A percentile compares a stretch with the other conserved stretches of the same genome.
These are phyloP conservation scores for Penicillium hesseltinei DNA, from an alignment of 2,329 filamentous ascomycete genomes.

Conservation along the genomic window DNA sequence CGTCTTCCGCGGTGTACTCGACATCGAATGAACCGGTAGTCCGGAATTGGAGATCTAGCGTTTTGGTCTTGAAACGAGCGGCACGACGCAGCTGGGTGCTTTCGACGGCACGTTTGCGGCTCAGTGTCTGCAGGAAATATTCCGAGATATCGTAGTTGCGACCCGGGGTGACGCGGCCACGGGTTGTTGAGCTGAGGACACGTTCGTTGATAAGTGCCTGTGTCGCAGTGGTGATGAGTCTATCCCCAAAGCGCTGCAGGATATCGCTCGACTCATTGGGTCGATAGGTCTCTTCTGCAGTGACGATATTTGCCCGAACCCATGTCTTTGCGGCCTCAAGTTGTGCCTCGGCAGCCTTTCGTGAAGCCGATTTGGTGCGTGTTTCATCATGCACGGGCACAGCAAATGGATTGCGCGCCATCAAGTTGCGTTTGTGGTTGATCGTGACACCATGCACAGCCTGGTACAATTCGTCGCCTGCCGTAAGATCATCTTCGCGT, in stretches of 20 bases:
- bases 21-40: conserved; percentile 31
- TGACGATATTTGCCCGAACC: conserved; percentile 49
- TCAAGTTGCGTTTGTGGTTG: conserved; percentile 34
- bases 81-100: conserved; percentile 42
- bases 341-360: conserved; percentile 23
- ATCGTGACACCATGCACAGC: conserved; percentile 32
- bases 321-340: conserved; percentile 46
- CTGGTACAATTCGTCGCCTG: conserved; percentile 39
- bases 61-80: conserved; percentile 41
- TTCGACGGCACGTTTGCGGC: conserved; percentile 43
- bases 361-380: conserved; percentile 2
- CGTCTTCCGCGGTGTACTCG: conserved; percentile 42
- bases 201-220: conserved; percentile 42
- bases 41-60: conserved; percentile 42
- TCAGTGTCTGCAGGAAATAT: conserved; percentile 39
- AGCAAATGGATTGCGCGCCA: conserved; percentile 39
- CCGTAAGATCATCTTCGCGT: conserved; percentile 33
- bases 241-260: conserved; percentile 33
- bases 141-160: conserved; percentile 48
- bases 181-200: conserved; percentile 40
- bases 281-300: conserved; percentile 43
- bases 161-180: conserved; percentile 40
- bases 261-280: conserved; percentile 37
- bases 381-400: conserved; percentile 21
- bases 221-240: conserved; percentile 40